phyloP scores from a whole-genome alignment of 768 basidiomycete species.

The Mycena albidolilacea region DNA sequence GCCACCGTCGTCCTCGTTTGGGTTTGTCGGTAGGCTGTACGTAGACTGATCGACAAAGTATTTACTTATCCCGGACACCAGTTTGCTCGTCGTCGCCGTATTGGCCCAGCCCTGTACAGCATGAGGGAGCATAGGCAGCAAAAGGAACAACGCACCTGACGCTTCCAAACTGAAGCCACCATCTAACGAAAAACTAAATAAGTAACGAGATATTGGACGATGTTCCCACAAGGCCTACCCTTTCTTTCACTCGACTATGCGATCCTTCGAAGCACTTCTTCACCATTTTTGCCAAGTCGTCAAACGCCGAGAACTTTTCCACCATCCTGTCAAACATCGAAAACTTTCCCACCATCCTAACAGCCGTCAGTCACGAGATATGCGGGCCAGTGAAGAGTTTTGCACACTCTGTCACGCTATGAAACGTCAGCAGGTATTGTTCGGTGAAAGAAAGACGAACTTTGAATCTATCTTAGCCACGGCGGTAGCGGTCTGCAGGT shows the following conservation, averaged over 20 bases:
- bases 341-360: constrained; percentile 1
- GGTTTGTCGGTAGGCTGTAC: background rate
- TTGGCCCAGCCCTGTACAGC: background rate
- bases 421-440: background rate
- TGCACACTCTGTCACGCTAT: background rate
- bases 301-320: background rate
- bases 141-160: background rate
- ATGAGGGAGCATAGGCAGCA: background rate
- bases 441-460: background rate
- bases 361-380: background rate
- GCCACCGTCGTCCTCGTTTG: background rate
- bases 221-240: constrained; percentile 1
- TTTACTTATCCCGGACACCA: background rate
- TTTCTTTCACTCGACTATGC: background rate
- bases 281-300: background rate
- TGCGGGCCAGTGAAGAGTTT: background rate
- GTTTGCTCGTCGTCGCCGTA: background rate
- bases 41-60: background rate
- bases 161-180: background rate
- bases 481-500: background rate
- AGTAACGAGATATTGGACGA: background rate
- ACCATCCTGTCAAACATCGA: background rate
- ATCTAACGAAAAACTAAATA: background rate
- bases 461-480: background rate
- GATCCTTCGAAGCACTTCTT: background rate